Evolutionary conservation across 1,284 basidiomycete species (phyloP), one percentile per base, ranked within the genome.

Genomic region (Sutorius eximius): DNA sequence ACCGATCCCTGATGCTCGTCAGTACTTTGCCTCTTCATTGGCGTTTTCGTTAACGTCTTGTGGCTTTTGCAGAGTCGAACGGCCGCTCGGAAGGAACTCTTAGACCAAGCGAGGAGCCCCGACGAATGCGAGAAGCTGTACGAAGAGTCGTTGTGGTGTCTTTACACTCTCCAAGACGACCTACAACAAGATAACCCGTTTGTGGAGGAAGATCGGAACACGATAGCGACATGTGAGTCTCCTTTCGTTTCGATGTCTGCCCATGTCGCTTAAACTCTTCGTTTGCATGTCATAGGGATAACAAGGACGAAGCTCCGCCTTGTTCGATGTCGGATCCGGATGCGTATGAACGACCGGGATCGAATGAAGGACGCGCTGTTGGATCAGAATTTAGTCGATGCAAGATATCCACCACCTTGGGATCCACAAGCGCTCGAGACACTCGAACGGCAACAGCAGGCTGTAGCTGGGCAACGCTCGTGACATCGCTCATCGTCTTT

Each of bases 51-150:
- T 52, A 16, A 64, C 15, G 1, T 16, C 22, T 2, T 49, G n/a
- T 27, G 12, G 55, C n/a, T 29, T 27, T 22, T 40, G 13, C 70
- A 96, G 94, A 96, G 94, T 56, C 89, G 95, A 10, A 89, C 88
- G 4, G 95, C 94, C 41, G 96, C 96, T 1, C 82, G 90, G 29
- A 93, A 95, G 66, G 96, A 99, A 69, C 80, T 98, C 0, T 77
- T 91, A 22, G 91, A 93, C 61, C 87, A 92, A 63, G 86, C 85
- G 29, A 73, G 71, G n/a, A 75, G 76, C 9, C 85, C 86, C 20
- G 90, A 94, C 60, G 87, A 91, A 62, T 97, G 95, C 68, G 90
- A 97, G 74, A 88, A 90, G 66, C 80, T 95, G 36, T 99, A 99
- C 73, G 95, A 98, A 68, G 93, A 93, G 59, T 93, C 94, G 0